These are phyloP conservation scores for Cornus florida DNA, from an alignment of 148 eudicot genomes.

Conservation along the genomic window DNA sequence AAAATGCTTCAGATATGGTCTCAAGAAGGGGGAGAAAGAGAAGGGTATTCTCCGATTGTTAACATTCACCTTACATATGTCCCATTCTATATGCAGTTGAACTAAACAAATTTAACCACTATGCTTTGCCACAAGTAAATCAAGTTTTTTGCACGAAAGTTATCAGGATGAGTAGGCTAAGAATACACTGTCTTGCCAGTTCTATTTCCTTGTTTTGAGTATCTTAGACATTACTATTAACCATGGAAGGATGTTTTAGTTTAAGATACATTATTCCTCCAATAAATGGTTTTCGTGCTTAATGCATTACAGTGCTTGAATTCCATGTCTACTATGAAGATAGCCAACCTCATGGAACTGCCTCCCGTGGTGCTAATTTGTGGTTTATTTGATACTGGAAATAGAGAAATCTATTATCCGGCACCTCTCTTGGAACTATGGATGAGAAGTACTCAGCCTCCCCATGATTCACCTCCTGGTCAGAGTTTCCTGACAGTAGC, in stretches of 20 bases:
- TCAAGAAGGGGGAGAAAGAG: conserved; percentile 50
- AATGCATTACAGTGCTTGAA: conserved; percentile 29
- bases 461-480: conserved; percentile 76
- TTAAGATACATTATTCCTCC: neutral
- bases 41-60: conserved; percentile 44
- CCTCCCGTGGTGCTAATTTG: conserved; percentile 68
- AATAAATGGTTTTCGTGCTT: neutral
- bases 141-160: neutral
- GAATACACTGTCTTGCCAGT: neutral
- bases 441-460: conserved; percentile 54
- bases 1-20: conserved; percentile 55
- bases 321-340: conserved; percentile 47
- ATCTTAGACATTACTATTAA: neutral
- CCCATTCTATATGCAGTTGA: neutral
- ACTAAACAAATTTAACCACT: neutral
- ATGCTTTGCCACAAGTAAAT: neutral
- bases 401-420: conserved; percentile 58
- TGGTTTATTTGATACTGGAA: conserved; percentile 41
- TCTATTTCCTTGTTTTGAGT: neutral
- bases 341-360: conserved; percentile 53
- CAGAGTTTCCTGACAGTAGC: conserved; percentile 18
- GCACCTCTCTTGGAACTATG: conserved; percentile 62
- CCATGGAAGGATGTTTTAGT: neutral
- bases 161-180: neutral
- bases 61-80: neutral